These are phyloP conservation scores for Yamadazyma dushanensis DNA, from an alignment of 1,139 yeast species.

Conservation along the genomic window DNA sequence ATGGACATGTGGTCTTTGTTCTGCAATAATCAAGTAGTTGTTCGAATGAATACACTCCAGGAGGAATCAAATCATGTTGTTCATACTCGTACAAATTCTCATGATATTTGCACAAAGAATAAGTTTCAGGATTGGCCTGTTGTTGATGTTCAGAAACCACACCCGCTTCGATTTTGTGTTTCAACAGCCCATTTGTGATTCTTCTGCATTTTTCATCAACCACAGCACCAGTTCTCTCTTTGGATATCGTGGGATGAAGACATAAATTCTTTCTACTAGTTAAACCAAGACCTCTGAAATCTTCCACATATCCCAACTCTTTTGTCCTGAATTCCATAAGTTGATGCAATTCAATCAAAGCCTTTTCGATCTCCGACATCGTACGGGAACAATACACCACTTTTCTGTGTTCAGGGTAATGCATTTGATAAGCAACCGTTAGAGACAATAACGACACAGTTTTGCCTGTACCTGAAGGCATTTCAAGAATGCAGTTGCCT, in stretches of 20 bases:
- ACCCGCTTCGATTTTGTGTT: slow-evolving; percentile 57
- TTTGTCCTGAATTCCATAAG: slow-evolving; percentile 83
- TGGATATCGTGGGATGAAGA: slow-evolving; percentile 81
- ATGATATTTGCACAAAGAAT: slow-evolving; percentile 69
- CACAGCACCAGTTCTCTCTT: slow-evolving; percentile 87
- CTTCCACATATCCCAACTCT: slow-evolving; percentile 82
- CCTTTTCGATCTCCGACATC: slow-evolving; percentile 98
- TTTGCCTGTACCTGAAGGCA: slow-evolving; percentile 99
- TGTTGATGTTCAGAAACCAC: slow-evolving; percentile 58
- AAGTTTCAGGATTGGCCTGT: slow-evolving; percentile 32
- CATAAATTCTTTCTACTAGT: slow-evolving; percentile 94
- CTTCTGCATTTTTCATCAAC: slow-evolving; percentile 97
- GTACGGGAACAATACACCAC: slow-evolving; percentile 98
- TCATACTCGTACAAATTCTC: slow-evolving; percentile 85
- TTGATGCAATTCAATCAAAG: slow-evolving; percentile 86
- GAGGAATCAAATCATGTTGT: slow-evolving; percentile 84
- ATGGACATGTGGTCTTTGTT: slow-evolving; percentile 83
- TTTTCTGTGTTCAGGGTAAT: slow-evolving; percentile 91
- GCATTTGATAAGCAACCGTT: slow-evolving; percentile 94
- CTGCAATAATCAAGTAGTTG: slow-evolving; percentile 76
- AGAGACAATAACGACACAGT: slow-evolving; percentile 87
- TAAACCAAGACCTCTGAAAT: slow-evolving; percentile 89
- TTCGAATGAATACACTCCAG: slow-evolving; percentile 94
- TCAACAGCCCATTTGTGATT: slow-evolving; percentile 88
- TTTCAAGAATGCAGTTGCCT: slow-evolving; percentile 95